Conservation (phyloP, 2,329 filamentous ascomycete species). For the Xylariales sp. region DNA sequence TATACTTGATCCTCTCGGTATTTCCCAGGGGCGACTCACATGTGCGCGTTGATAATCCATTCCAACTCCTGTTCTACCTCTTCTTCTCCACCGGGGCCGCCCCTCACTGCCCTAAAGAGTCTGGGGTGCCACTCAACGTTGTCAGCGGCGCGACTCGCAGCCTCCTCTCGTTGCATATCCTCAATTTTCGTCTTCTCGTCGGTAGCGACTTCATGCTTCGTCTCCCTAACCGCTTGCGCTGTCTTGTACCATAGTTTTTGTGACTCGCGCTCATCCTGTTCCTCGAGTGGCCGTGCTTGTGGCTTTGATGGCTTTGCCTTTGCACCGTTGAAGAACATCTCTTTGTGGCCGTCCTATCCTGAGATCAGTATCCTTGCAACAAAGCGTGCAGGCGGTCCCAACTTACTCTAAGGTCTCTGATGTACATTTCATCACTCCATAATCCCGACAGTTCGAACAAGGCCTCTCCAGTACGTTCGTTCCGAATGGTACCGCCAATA, state of each 20-base stretch:
- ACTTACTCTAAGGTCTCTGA: slow-evolving; percentile 72
- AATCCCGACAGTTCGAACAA: slow-evolving; percentile 89
- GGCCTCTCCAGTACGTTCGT: slow-evolving; percentile 77
- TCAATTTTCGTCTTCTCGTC: slow-evolving; percentile 97
- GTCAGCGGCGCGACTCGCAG: slow-evolving; percentile 71
- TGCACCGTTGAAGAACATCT: slow-evolving; percentile 83
- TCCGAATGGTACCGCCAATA: slow-evolving; percentile 86
- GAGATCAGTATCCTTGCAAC: slow-evolving; percentile 14
- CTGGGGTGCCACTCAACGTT: slow-evolving; percentile 83
- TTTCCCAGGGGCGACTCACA: slow-evolving; percentile 56
- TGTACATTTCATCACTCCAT: slow-evolving; percentile 93
- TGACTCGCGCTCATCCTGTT: slow-evolving; percentile 88
- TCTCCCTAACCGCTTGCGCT: slow-evolving; percentile 72
- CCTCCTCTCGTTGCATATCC: slow-evolving; percentile 85
- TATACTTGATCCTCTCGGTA: too few species aligned
- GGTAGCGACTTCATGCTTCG: slow-evolving; percentile 84
- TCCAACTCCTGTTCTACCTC: slow-evolving; percentile 86
- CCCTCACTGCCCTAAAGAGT: slow-evolving; percentile 72
- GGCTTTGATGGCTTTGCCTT: slow-evolving; percentile 73
- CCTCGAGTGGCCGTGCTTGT: slow-evolving; percentile 67
- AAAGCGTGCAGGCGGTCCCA: too few species aligned
- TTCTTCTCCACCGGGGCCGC: slow-evolving; percentile 65
- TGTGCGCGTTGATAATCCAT: slow-evolving; percentile 85
- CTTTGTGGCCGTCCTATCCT: slow-evolving; percentile 75
- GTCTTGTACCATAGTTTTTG: slow-evolving; percentile 83